A percentile compares a stretch with the other conserved stretches of the same genome.
Evolutionary conservation across 2,329 filamentous ascomycete genomes (phyloP).

Genomic region (Pseudogymnoascus sp.): DNA sequence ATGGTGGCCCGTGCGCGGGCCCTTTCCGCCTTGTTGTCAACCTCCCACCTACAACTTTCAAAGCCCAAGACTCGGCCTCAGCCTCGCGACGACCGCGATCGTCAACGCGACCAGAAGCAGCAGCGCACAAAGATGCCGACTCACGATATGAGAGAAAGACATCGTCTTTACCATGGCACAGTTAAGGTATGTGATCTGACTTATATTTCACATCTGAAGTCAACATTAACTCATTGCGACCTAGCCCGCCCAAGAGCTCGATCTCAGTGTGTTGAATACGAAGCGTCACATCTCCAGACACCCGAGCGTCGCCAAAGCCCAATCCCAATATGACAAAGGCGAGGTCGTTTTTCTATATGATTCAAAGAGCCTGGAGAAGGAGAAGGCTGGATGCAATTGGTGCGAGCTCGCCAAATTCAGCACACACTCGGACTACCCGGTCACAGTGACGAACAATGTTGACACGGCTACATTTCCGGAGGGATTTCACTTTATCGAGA

Average conservation of each 20-base stretch:
- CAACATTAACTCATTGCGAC: background rate
- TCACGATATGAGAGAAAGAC: background rate
- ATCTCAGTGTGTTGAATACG: background rate
- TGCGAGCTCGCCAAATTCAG: slow-evolving; percentile 53
- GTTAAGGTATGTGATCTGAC: background rate
- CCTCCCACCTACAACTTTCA: background rate
- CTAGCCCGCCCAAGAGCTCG: background rate
- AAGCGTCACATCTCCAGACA: background rate
- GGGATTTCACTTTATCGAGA: slow-evolving; percentile 61
- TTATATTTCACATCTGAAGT: background rate
- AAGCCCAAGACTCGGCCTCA: background rate
- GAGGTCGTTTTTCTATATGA: background rate
- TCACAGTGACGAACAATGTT: slow-evolving; percentile 58
- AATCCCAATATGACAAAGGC: background rate
- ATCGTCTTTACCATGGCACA: background rate
- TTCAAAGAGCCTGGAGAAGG: slow-evolving; percentile 23
- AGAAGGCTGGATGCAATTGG: slow-evolving; percentile 47
- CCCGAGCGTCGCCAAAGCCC: background rate
- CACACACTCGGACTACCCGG: slow-evolving; percentile 41
- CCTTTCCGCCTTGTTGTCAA: background rate
- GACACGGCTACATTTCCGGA: slow-evolving; percentile 51
- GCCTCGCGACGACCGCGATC: background rate
- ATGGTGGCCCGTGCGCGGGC: slow-evolving; percentile 7
- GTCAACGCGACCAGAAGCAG: background rate
- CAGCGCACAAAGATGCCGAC: background rate